Conservation (phyloP, 495 filamentous ascomycete genomes). For the Lophiostoma macrostomum region DNA sequence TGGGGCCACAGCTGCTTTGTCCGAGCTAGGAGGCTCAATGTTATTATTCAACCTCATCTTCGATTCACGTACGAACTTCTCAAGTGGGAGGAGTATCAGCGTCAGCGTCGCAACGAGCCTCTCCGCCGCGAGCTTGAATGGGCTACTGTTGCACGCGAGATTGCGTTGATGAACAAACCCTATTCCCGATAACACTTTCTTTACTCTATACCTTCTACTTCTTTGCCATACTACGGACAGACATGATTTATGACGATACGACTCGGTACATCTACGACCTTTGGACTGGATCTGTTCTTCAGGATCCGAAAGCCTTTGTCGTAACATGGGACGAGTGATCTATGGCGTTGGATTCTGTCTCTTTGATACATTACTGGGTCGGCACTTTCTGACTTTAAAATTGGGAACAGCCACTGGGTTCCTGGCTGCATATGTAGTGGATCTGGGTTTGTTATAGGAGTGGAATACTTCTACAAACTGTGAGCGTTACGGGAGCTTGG, state of each 20-base stretch:
- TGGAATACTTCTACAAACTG: too few species aligned
- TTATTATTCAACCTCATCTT: conserved; percentile 69
- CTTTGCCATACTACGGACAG: background rate
- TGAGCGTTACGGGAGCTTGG: too few species aligned
- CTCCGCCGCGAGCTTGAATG: conserved; percentile 82
- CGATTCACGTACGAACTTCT: conserved; percentile 72
- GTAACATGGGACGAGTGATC: conserved; percentile 1
- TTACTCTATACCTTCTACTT: background rate
- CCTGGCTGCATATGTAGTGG: background rate
- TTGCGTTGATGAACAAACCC: conserved; percentile 94
- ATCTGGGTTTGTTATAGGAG: background rate
- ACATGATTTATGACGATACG: conserved; percentile 26
- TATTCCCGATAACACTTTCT: conserved; percentile 50
- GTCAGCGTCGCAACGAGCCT: conserved; percentile 45
- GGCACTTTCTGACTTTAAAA: background rate
- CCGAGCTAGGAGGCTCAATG: conserved; percentile 78
- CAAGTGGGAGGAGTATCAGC: conserved; percentile 84
- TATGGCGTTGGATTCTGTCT: conserved; percentile 10
- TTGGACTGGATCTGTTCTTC: conserved; percentile 5
- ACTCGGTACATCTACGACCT: conserved; percentile 10
- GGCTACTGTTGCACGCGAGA: conserved; percentile 81
- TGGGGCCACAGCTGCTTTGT: conserved; percentile 69
- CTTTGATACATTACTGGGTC: too few species aligned
- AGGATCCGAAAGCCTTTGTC: conserved; percentile 1
- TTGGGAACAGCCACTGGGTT: background rate